phyloP scores from a whole-genome alignment of 2,329 filamentous ascomycete species.

The Grosmannia penicillata region DNA sequence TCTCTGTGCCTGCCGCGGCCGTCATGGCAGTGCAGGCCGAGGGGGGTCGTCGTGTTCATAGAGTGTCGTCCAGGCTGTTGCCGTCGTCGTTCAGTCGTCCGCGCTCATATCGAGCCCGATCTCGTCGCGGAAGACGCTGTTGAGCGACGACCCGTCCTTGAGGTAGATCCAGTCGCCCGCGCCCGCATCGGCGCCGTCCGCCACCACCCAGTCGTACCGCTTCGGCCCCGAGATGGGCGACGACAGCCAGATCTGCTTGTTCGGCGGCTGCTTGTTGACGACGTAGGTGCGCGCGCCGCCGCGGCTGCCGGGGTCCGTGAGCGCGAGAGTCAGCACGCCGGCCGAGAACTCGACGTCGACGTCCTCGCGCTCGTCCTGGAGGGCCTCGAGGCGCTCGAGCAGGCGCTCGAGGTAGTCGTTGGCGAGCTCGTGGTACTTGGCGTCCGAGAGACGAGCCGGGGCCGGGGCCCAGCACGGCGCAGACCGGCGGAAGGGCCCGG shows the following conservation, averaged over 20 bases:
- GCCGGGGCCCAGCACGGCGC: too few species aligned
- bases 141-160: conserved; percentile 65
- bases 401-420: conserved; percentile 56
- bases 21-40: too few species aligned
- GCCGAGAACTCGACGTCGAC: conserved; percentile 73
- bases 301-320: neutral
- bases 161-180: conserved; percentile 75
- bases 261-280: conserved; percentile 96
- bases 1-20: too few species aligned
- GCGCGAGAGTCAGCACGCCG: conserved; percentile 10
- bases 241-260: conserved; percentile 94
- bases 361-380: conserved; percentile 58
- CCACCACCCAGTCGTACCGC: conserved; percentile 77
- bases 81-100: neutral
- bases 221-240: conserved; percentile 86
- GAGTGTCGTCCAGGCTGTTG: neutral
- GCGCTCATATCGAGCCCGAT: conserved; percentile 46
- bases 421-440: conserved; percentile 62
- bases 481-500: too few species aligned
- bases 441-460: conserved; percentile 50
- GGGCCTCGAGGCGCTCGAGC: conserved; percentile 48
- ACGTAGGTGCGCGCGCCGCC: conserved; percentile 63
- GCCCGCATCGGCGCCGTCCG: conserved; percentile 44
- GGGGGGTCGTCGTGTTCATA: too few species aligned
- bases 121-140: conserved; percentile 59